Evolutionary conservation across 805 yeast species (phyloP).

Genomic region (Yarrowia porcina): DNA sequence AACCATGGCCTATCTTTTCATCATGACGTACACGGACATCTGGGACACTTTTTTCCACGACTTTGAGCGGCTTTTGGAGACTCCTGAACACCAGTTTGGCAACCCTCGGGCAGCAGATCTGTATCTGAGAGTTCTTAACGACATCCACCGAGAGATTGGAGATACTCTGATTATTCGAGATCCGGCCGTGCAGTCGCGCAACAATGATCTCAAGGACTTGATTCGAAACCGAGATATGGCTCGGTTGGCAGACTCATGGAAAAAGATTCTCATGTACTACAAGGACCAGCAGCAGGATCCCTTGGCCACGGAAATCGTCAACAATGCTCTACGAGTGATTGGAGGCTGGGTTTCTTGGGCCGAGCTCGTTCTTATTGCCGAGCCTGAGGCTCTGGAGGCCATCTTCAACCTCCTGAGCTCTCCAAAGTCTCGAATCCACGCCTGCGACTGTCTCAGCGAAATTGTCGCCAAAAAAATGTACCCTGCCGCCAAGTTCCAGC

Average conservation of each 20-base stretch:
- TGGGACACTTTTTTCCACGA: slow-evolving; percentile 55
- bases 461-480: slow-evolving; percentile 76
- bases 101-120: slow-evolving; percentile 57
- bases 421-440: slow-evolving; percentile 50
- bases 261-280: slow-evolving; percentile 47
- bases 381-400: slow-evolving; percentile 52
- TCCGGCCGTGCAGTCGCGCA: slow-evolving; percentile 55
- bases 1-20: slow-evolving; percentile 51
- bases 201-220: slow-evolving; percentile 72
- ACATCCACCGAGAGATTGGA: slow-evolving; percentile 88
- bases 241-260: slow-evolving; percentile 64
- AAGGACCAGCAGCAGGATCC: slow-evolving; percentile 32
- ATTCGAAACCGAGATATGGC: slow-evolving; percentile 76
- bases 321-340: slow-evolving; percentile 58
- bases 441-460: slow-evolving; percentile 56
- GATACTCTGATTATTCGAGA: slow-evolving; percentile 80
- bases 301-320: slow-evolving; percentile 48
- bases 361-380: slow-evolving; percentile 70
- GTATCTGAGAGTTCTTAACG: slow-evolving; percentile 66
- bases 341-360: slow-evolving; percentile 94
- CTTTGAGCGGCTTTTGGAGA: slow-evolving; percentile 42
- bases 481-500: slow-evolving; percentile 63
- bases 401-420: slow-evolving; percentile 58
- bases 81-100: slow-evolving; percentile 36
- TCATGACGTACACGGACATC: slow-evolving; percentile 45